Conservation (phyloP, 768 basidiomycete species). For the Lactifluus volemus region DNA sequence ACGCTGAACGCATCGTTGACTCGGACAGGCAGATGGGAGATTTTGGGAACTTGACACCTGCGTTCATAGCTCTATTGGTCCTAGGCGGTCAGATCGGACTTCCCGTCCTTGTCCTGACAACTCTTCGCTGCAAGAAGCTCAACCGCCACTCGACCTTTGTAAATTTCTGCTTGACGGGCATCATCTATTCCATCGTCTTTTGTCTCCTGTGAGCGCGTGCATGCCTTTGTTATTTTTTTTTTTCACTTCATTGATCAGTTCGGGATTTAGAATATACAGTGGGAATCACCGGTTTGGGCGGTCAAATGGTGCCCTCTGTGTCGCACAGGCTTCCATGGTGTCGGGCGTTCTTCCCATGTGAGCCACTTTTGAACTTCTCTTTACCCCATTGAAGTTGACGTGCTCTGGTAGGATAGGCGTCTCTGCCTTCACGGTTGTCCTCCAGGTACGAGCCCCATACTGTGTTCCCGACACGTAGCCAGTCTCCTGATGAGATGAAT, state of each 20-base stretch:
- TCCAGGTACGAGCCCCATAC: constrained; percentile 26
- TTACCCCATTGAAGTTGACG: background rate
- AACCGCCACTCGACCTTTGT: constrained; percentile 43
- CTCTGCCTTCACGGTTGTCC: constrained; percentile 34
- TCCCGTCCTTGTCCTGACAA: constrained; percentile 40
- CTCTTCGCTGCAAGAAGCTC: constrained; percentile 34
- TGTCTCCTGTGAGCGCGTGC: constrained; percentile 39
- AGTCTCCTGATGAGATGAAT: background rate
- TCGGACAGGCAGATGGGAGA: background rate
- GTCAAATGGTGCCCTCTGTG: constrained; percentile 32
- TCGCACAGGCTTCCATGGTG: constrained; percentile 44
- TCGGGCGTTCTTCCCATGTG: constrained; percentile 48
- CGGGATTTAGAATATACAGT: constrained; percentile 24
- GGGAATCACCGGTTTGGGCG: constrained; percentile 23
- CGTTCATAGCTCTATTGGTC: constrained; percentile 41
- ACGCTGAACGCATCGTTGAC: no score
- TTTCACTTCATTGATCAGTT: background rate
- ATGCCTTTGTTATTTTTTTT: background rate
- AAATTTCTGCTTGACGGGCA: constrained; percentile 51
- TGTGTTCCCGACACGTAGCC: background rate
- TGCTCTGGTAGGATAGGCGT: constrained; percentile 31
- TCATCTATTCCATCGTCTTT: constrained; percentile 44
- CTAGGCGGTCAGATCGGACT: constrained; percentile 46
- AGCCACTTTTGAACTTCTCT: constrained; percentile 14
- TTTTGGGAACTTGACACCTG: constrained; percentile 26